These are phyloP conservation scores for Mycena citricolor DNA, from an alignment of 1,284 basidiomycete genomes.

Conservation along the genomic window DNA sequence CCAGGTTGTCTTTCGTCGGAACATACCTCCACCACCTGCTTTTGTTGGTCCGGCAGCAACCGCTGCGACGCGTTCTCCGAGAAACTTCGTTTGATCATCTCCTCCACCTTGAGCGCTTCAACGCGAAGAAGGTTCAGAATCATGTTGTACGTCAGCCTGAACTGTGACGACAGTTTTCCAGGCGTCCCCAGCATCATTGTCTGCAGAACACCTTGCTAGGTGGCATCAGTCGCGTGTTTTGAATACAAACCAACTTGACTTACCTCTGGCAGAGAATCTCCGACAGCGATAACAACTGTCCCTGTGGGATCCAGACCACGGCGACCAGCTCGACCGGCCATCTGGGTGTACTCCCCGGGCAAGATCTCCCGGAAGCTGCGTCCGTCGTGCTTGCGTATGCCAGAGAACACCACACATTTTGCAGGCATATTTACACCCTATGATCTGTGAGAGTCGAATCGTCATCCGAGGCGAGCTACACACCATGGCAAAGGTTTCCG, in stretches of 20 bases:
- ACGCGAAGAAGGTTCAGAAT: constrained; percentile 96
- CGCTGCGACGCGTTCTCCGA: constrained; percentile 97
- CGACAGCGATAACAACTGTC: constrained; percentile 89
- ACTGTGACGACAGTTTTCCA: constrained; percentile 93
- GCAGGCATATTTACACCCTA: constrained; percentile 99
- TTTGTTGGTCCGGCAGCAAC: constrained; percentile 91
- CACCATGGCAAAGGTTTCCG: constrained; percentile 99
- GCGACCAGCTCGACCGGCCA: constrained; percentile 97
- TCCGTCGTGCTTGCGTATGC: constrained; percentile 95
- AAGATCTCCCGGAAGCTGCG: constrained; percentile 87
- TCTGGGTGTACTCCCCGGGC: constrained; percentile 95
- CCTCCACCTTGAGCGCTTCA: constrained; percentile 94
- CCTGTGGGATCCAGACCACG: constrained; percentile 95
- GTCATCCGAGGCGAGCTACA: constrained; percentile 22
- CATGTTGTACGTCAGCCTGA: constrained; percentile 99
- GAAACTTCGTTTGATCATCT: constrained; percentile 99
- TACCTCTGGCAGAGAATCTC: constrained; percentile 87
- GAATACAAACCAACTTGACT: constrained; percentile 9
- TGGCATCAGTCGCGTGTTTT: constrained; percentile 2
- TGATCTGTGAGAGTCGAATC: constrained; percentile 9
- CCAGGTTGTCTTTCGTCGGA: too few species aligned
- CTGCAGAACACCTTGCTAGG: constrained; percentile 74
- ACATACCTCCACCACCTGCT: constrained; percentile 67
- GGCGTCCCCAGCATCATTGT: constrained; percentile 95
- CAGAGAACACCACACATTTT: constrained; percentile 94